Conservation (phyloP, 2,329 filamentous ascomycete genomes). For the Fusarium mexicanum region DNA sequence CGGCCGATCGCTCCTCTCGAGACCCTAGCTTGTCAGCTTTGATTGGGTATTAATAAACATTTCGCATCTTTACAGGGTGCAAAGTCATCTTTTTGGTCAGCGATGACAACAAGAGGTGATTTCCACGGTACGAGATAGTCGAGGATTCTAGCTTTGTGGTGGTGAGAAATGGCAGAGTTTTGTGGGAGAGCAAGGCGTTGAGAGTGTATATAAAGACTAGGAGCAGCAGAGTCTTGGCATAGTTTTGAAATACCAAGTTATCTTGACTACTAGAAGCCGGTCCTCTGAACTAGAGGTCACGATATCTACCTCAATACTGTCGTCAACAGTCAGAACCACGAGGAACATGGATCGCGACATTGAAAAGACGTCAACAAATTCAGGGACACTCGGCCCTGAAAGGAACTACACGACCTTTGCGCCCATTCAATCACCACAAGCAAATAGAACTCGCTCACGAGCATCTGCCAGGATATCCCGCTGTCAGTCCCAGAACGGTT, state of each 20-base stretch:
- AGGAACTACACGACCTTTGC: constrained; percentile 8
- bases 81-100: not conserved
- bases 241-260: not conserved
- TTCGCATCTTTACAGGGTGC: not conserved
- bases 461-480: constrained; percentile 32
- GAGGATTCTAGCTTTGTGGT: not conserved
- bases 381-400: not conserved
- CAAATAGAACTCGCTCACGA: constrained; percentile 9
- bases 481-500: constrained; percentile 56
- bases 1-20: not conserved
- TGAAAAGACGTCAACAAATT: constrained; percentile 38
- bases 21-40: not conserved
- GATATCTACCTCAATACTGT: not conserved
- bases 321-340: not conserved
- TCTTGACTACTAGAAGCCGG: not conserved
- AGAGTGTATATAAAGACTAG: constrained; percentile 9
- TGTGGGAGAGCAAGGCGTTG: not conserved
- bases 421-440: constrained; percentile 20
- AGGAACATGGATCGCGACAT: constrained; percentile 38
- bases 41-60: constrained; percentile 3
- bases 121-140: not conserved
- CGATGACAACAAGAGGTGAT: not conserved
- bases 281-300: not conserved
- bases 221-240: not conserved
- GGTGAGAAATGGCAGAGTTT: not conserved